A percentile compares a stretch with the other conserved stretches of the same genome.
phyloP scores from a whole-genome alignment of 192 early-diverging fungal species.

The Thamnidium elegans region DNA sequence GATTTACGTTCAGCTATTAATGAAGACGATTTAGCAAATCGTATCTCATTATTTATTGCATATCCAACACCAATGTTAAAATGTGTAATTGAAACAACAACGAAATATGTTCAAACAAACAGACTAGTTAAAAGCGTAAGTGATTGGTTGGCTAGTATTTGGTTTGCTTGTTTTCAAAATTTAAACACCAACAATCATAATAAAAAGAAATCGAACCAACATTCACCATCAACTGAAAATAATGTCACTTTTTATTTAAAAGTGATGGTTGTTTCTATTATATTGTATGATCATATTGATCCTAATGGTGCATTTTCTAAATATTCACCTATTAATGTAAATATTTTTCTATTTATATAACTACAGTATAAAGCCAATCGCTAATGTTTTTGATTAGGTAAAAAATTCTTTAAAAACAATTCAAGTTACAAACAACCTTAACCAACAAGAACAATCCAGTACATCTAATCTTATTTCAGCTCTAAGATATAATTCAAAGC shows the following conservation, averaged over 20 bases:
- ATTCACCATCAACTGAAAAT: not conserved
- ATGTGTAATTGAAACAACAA: slow-evolving; percentile 73
- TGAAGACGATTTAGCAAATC: slow-evolving; percentile 81
- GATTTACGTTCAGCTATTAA: slow-evolving; percentile 56
- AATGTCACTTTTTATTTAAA: slow-evolving; percentile 69
- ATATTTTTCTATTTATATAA: slow-evolving; percentile 25
- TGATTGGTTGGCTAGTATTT: slow-evolving; percentile 69
- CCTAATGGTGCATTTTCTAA: slow-evolving; percentile 70
- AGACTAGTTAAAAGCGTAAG: slow-evolving; percentile 38
- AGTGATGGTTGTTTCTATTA: slow-evolving; percentile 81
- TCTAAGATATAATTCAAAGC: slow-evolving; percentile 72
- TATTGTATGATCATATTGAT: slow-evolving; percentile 89
- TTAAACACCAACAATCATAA: slow-evolving; percentile 40
- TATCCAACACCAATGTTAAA: slow-evolving; percentile 90
- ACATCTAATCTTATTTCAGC: slow-evolving; percentile 66
- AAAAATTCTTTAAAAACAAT: slow-evolving; percentile 37
- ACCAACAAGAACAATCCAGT: slow-evolving; percentile 23
- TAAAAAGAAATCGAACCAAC: slow-evolving; percentile 18
- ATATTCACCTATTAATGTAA: slow-evolving; percentile 76
- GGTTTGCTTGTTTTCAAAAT: slow-evolving; percentile 68
- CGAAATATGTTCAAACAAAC: slow-evolving; percentile 54
- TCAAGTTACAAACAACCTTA: slow-evolving; percentile 26
- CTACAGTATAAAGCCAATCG: too few relatives aligned
- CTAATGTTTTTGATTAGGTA: too few relatives aligned
- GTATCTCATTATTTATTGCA: slow-evolving; percentile 93